Evolutionary conservation across 169 alveolate species (phyloP), one percentile per base, ranked within the genome.

Genomic region (Eimeria maxima): DNA sequence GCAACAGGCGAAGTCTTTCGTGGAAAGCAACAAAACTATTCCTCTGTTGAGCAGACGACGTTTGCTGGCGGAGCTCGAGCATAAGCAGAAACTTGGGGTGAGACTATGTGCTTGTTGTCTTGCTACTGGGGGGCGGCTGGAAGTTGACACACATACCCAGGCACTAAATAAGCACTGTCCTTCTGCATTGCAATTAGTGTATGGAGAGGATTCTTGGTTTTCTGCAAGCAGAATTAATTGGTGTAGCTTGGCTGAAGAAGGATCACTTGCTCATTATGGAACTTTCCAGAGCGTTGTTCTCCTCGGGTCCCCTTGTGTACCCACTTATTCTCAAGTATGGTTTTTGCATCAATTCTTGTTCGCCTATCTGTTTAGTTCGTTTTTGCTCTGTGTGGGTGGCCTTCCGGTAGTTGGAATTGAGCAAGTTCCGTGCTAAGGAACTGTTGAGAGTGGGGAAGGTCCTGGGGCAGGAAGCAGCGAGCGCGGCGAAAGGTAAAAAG

Each of bases 401-500:
- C 76, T 67, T n/a, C 6, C 38, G 38, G 88, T 86, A 95, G 96
- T 57, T 95, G 65, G 96, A 95, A 50, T 76, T 89, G 63, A 45
- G 92, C 76, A 95, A 95, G 88, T 84, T 92, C 63, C 94, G 93
- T 50, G 93, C 94, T 50, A 95, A 95, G 76, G 96, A 76, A 44
- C 60, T 95, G 76, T 38, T 73, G 95, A 67, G 86, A n/a, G 93
- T 47, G 6, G 96, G 88, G 86, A 88, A 95, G 95, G 18, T 27
- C 47, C 47, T 87, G 60, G 96, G 96, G 13, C 84, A 87, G 94
- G 95, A 87, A 33, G 95, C 92, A 33, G 81, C 86, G 13, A 74
- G 27, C 18, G 90, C 47, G 63, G 96, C 88, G 42, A 71, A 71
- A 60, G 90, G 47, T n/a, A 65, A 95, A 71, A 76, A 89, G 44